Evolutionary conservation across 352 stramenopile genomes (phyloP).

Genomic region (Blastocystis sp.): DNA sequence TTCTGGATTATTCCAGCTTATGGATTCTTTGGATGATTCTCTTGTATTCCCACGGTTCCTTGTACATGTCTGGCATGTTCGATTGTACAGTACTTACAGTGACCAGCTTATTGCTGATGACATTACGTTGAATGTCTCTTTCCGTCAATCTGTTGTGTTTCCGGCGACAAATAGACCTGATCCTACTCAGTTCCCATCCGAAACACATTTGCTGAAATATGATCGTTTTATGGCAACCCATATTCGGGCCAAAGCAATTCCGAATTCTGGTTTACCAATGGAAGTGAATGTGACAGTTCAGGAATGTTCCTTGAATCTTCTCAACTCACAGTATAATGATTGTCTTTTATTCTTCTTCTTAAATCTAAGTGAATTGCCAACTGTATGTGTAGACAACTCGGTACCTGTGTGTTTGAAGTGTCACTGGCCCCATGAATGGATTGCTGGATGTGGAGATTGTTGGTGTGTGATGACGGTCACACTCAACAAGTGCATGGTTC

Average conservation of each 20-base stretch:
- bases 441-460: background rate
- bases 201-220: background rate
- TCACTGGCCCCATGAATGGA: background rate
- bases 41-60: conserved; percentile 43
- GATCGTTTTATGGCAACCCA: background rate
- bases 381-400: background rate
- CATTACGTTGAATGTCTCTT: background rate
- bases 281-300: background rate
- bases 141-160: conserved; percentile 15
- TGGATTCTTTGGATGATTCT: background rate
- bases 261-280: conserved; percentile 23
- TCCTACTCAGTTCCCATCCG: background rate
- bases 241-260: background rate
- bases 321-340: background rate
- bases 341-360: conserved; percentile 52
- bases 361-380: conserved; percentile 27
- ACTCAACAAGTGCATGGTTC: background rate
- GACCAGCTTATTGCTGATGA: background rate
- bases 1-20: background rate
- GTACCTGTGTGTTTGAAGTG: background rate
- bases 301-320: background rate
- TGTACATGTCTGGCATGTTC: background rate
- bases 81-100: conserved; percentile 8
- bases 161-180: background rate
- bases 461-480: conserved; percentile 16